Evolutionary conservation across 208 protist species (phyloP), one percentile per base, ranked within the genome.

Genomic region (Wallacemonas sp.): DNA sequence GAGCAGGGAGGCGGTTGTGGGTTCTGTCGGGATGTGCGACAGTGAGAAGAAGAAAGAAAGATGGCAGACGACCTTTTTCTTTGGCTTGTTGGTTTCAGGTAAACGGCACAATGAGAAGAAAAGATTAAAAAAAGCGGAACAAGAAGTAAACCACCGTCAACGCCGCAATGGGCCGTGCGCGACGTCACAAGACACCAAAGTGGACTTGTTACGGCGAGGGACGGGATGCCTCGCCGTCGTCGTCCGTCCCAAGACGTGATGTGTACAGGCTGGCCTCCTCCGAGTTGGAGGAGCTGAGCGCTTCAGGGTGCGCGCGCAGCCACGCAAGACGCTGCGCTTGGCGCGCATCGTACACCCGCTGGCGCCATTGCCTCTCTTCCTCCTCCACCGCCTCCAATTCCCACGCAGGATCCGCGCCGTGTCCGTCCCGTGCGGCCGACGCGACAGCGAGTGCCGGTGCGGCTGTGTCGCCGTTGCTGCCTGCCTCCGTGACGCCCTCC

Each of bases 331-430:
- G 50, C 50, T 57, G 50, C 22, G 34, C 55, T 22, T 62, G 55
- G 10, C 55, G 32, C 37, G 55, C 55, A 4, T 62, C 26, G 24
- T 34, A 62, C 36, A 65, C 36, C 19, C 24, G 39, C 26, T 54
- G 60, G n/a, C 60, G 29, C 60, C 60, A 65, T 1, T 38, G 42
- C 60, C 38, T 59, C 38, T 58, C 71, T 21, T 76, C 71, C 17
- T 76, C 71, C 1, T 66, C 58, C 1, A 62, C 54, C 13, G 54
- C 57, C 19, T 59, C 32, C 3, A 19, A 19, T 21, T 46, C 41
- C 10, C 10, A 46, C 0, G 41, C 19, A 6, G 41, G 17, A 6
- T 12, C 41, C 1, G 32, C n/a, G 52, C 64, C 3, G n/a, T 53
- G 15, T 62, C 65, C 8, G 71, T n/a, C n/a, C n/a, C n/a, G n/a